Percentiles rank a stretch among this genome's conserved stretches.
Evolutionary conservation across 2,329 filamentous ascomycete species (phyloP).

Genomic region (Microdochium bolleyi): DNA sequence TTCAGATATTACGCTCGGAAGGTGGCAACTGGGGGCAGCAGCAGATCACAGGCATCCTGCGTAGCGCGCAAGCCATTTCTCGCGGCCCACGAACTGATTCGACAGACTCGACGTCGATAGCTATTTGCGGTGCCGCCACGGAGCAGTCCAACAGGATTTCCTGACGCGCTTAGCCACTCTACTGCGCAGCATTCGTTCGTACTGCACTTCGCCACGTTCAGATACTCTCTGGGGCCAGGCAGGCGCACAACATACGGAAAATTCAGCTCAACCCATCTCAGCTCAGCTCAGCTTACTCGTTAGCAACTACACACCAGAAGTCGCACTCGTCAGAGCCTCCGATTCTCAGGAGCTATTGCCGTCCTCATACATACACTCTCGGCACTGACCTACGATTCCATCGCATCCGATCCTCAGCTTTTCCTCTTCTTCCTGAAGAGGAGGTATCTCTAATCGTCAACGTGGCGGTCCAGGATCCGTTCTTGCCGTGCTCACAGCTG

Average conservation of each 20-base stretch:
- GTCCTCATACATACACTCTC: background rate
- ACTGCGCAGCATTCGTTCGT: background rate
- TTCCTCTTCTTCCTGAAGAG: background rate
- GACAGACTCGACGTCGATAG: no score
- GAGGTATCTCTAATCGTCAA: conserved; percentile 10
- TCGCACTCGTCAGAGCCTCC: no score
- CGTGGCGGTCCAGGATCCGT: conserved; percentile 29
- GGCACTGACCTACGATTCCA: background rate
- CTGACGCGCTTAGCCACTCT: background rate
- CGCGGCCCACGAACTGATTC: no score
- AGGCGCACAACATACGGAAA: background rate
- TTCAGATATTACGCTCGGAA: no score
- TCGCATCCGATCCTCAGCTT: background rate
- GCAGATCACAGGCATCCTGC: no score
- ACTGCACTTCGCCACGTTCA: background rate
- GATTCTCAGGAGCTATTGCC: no score
- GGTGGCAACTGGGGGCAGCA: no score
- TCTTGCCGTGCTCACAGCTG: conserved; percentile 19
- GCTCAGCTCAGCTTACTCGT: background rate
- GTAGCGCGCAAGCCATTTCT: no score
- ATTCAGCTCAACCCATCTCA: background rate
- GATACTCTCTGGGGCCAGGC: background rate
- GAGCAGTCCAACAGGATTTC: background rate
- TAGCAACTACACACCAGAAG: background rate
- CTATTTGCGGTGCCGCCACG: no score